A percentile compares a stretch with the other conserved stretches of the same genome.
phyloP scores from a whole-genome alignment of 768 basidiomycete species.

The Hortiboletus flavorubellus region DNA sequence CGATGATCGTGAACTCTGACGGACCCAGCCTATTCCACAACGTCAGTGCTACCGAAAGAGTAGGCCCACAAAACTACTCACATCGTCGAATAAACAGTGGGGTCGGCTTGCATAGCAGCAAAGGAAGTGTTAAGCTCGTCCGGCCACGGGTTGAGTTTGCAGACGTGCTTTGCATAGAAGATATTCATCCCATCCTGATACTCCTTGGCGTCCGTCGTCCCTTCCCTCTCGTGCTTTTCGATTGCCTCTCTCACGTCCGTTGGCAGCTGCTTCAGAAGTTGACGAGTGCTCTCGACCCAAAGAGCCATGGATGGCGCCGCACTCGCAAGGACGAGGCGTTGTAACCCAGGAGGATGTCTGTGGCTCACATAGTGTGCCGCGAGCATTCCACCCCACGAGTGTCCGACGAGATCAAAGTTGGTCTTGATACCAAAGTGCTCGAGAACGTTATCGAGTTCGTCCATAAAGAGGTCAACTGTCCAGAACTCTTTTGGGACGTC shows the following conservation, averaged over 20 bases:
- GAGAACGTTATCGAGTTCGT: slow-evolving; percentile 51
- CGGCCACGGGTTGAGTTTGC: slow-evolving; percentile 33
- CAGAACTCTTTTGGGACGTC: slow-evolving; percentile 32
- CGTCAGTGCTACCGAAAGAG: not conserved
- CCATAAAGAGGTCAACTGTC: slow-evolving; percentile 49
- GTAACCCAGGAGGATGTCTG: slow-evolving; percentile 39
- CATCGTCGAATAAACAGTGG: slow-evolving; percentile 34
- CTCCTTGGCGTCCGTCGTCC: slow-evolving; percentile 31
- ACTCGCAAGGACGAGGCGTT: slow-evolving; percentile 34
- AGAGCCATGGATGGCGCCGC: slow-evolving; percentile 31
- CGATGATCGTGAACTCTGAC: slow-evolving; percentile 38
- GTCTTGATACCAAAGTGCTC: slow-evolving; percentile 37
- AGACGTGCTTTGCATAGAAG: slow-evolving; percentile 36
- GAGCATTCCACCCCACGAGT: slow-evolving; percentile 60
- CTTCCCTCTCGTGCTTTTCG: slow-evolving; percentile 32
- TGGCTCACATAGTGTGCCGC: slow-evolving; percentile 38
- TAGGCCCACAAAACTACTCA: slow-evolving; percentile 12
- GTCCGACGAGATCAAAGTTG: slow-evolving; percentile 47
- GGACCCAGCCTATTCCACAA: slow-evolving; percentile 11
- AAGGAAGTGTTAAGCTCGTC: slow-evolving; percentile 31
- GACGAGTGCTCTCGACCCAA: slow-evolving; percentile 25
- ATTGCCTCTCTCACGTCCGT: slow-evolving; percentile 25
- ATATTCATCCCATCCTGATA: slow-evolving; percentile 30
- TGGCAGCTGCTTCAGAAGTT: slow-evolving; percentile 26
- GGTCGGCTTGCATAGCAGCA: slow-evolving; percentile 24